phyloP scores from a whole-genome alignment of 371 early-diverging fungal species.

The Smittium culicis region DNA sequence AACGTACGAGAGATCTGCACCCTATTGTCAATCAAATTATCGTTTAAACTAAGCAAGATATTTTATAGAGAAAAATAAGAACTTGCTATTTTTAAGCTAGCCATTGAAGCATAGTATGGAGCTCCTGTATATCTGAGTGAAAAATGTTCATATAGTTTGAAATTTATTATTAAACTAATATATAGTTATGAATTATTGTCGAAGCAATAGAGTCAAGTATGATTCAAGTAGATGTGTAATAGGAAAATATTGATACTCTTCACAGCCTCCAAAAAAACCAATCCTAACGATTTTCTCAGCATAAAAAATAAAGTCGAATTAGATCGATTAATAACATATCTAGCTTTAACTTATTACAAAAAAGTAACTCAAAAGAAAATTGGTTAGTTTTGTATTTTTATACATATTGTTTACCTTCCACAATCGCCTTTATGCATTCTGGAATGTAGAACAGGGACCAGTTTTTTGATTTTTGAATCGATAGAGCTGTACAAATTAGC shows the following conservation, averaged over 20 bases:
- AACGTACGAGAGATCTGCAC: constrained; percentile 82
- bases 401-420: constrained; percentile 34
- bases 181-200: too few relatives aligned
- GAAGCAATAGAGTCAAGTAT: neutral
- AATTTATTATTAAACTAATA: too few relatives aligned
- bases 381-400: neutral
- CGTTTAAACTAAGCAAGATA: too few relatives aligned
- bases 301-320: neutral
- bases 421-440: constrained; percentile 69
- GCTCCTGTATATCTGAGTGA: constrained; percentile 76
- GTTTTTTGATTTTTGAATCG: constrained; percentile 32
- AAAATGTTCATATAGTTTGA: too few relatives aligned
- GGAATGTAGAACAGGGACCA: constrained; percentile 55
- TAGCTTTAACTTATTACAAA: neutral
- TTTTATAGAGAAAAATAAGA: neutral
- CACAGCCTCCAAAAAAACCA: constrained; percentile 36
- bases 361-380: neutral
- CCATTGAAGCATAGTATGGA: constrained; percentile 78
- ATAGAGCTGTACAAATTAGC: neutral
- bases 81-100: constrained; percentile 41
- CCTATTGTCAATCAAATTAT: too few relatives aligned
- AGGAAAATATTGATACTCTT: constrained; percentile 19
- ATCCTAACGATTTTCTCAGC: constrained; percentile 17
- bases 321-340: too few relatives aligned
- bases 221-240: neutral